These are phyloP conservation scores for Limonomyces culmigenus DNA, from an alignment of 1,284 basidiomycete genomes.

Conservation along the genomic window DNA sequence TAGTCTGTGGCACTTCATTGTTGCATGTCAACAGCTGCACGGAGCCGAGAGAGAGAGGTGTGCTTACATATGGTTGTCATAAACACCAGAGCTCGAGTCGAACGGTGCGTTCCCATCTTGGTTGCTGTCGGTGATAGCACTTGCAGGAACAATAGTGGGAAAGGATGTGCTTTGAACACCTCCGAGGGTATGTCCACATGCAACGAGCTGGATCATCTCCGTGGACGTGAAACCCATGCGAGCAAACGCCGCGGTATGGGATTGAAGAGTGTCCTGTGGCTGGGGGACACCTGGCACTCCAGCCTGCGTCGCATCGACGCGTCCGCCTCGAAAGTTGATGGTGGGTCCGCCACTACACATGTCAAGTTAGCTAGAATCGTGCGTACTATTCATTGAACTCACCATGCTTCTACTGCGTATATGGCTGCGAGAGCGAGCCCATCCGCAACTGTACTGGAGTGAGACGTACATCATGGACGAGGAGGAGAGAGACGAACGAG, in stretches of 20 bases:
- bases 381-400: neutral
- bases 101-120: slow-evolving; percentile 3
- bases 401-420: slow-evolving; percentile 9
- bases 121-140: neutral
- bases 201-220: slow-evolving; percentile 12
- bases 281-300: slow-evolving; percentile 12
- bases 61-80: slow-evolving; percentile 8
- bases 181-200: slow-evolving; percentile 14
- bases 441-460: slow-evolving; percentile 13
- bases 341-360: slow-evolving; percentile 6
- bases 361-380: neutral
- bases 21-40: too few species aligned
- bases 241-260: slow-evolving; percentile 5
- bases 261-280: slow-evolving; percentile 9
- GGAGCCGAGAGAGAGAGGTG: neutral
- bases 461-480: too few species aligned
- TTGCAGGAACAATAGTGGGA: slow-evolving; percentile 9
- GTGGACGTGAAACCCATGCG: slow-evolving; percentile 10
- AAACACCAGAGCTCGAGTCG: slow-evolving; percentile 7
- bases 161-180: slow-evolving; percentile 12
- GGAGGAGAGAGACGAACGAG: too few species aligned
- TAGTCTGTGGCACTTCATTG: slow-evolving; percentile 8
- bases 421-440: slow-evolving; percentile 11
- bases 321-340: slow-evolving; percentile 11
- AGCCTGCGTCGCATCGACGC: slow-evolving; percentile 11